phyloP scores from a whole-genome alignment of 768 basidiomycete genomes.

The Coprinopsis sp. region DNA sequence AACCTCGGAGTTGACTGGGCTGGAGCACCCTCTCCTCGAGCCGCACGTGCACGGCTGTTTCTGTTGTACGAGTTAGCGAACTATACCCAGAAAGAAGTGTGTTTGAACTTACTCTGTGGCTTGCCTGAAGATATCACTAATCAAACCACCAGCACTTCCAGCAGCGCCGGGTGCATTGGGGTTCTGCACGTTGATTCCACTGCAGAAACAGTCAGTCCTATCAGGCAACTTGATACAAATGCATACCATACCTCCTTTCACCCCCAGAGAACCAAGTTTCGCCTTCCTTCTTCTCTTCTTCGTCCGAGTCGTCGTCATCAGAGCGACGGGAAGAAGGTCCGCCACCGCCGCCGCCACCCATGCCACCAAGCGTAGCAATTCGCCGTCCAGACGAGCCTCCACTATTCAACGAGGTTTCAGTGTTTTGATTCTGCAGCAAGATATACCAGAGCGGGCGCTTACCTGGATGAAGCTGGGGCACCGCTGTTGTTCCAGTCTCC shows the following conservation, averaged over 20 bases:
- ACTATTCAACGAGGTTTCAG: background rate
- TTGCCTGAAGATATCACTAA: conserved; percentile 69
- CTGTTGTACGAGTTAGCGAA: background rate
- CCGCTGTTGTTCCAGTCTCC: conserved; percentile 39
- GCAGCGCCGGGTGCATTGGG: conserved; percentile 50
- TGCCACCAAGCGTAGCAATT: conserved; percentile 21
- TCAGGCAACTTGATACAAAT: background rate
- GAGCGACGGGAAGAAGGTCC: conserved; percentile 6
- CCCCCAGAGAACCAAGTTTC: conserved; percentile 93
- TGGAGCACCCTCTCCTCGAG: conserved; percentile 21
- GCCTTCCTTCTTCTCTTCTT: conserved; percentile 50
- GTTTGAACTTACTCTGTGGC: conserved; percentile 65
- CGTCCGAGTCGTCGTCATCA: conserved; percentile 27
- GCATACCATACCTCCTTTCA: conserved; percentile 65
- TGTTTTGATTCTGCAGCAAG: background rate
- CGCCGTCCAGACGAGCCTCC: conserved; percentile 3
- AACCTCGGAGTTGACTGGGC: conserved; percentile 37
- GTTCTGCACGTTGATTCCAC: conserved; percentile 86
- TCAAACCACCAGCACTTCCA: conserved; percentile 52
- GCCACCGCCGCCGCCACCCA: conserved; percentile 15
- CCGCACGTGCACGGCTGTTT: background rate
- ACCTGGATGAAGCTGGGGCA: conserved; percentile 24
- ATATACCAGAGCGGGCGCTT: background rate
- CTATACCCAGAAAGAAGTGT: background rate
- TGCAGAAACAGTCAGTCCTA: conserved; percentile 25